Base-by-base conservation (phyloP, 1,284 basidiomycete genomes). In the Abortiporus biennis region DNA sequence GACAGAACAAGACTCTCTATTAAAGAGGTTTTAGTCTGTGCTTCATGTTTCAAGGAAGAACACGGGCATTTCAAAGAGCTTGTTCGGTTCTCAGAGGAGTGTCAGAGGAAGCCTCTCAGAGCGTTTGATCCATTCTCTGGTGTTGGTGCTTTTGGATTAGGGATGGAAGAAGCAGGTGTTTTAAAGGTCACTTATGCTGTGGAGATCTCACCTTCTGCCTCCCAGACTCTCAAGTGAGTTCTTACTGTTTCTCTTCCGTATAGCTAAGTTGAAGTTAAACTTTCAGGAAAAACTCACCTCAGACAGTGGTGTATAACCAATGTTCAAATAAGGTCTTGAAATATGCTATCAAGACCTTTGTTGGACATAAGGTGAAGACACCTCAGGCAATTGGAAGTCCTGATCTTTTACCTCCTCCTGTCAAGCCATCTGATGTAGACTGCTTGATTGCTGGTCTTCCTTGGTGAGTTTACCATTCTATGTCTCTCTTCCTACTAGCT, bases 171-270 rank as follows among this genome's bases (percentile, higher is more conserved):
- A 24, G 64, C 68, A 3, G 65, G 71, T 0, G 71, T 68, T 36
- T 50, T 86, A 40, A 68, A 74, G 46, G 55, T 83, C 2, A 78
- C 74, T 0, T 77, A 85, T 64, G 72, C 79, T 0, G 59, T 85
- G 27, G 85, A 88, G 50, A 78, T 85, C 21, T 66, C 72, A 25
- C 80, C 83, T 0, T 85, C 80, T 52, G 80, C 85, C n/a, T 78
- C 80, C 0, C 59, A 62, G 44, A 85, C 85, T 1, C 58, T 80
- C 15, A 62, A 59, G 84, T 83, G 51, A 41, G 72, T 58, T 2
- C 20, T 19, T 9, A 33, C 21, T 15, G 35, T 44, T 11, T 40
- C 40, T 30, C 33, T 41, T n/a, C 22, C 31, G 11, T 23, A 33
- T 15, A 36, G 13, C 32, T 41, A 43, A 20, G 20, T 40, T 16